These are phyloP conservation scores for Neurospora sp. DNA, from an alignment of 495 filamentous ascomycete species.

Conservation along the genomic window DNA sequence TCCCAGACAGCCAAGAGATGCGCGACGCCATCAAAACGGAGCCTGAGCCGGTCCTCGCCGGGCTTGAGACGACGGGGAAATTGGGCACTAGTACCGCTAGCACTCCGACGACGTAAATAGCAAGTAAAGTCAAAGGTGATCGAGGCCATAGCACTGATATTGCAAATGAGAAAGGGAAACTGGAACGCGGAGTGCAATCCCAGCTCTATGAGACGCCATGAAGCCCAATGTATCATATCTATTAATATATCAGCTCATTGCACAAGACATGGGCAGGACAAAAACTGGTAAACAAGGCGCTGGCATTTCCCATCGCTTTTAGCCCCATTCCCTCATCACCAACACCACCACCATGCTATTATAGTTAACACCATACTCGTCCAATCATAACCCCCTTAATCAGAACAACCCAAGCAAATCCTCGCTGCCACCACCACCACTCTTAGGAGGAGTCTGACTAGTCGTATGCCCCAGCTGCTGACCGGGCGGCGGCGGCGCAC, in stretches of 20 bases:
- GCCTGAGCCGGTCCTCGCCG: too few relatives aligned
- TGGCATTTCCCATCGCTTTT: neutral
- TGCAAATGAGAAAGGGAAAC: neutral
- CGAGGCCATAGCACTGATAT: neutral
- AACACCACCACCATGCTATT: neutral
- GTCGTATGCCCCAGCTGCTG: conserved; percentile 30
- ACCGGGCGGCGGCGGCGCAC: conserved; percentile 46
- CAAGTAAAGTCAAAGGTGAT: neutral
- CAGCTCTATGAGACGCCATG: too few relatives aligned
- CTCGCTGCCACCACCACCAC: conserved; percentile 67
- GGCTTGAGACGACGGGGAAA: too few relatives aligned
- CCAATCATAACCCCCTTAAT: neutral
- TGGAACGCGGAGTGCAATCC: neutral
- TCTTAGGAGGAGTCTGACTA: conserved; percentile 15
- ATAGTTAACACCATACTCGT: neutral
- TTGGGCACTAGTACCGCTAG: too few relatives aligned
- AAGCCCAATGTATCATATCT: neutral
- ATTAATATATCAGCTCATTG: neutral
- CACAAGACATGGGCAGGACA: neutral
- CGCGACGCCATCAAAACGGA: too few relatives aligned
- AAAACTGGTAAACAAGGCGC: neutral
- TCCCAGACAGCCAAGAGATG: too few relatives aligned
- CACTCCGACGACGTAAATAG: neutral
- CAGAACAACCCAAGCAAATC: conserved; percentile 89
- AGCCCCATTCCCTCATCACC: neutral